These are phyloP conservation scores for Erythrobasidium hasegawianum DNA, from an alignment of 1,284 basidiomycete species.

Conservation along the genomic window DNA sequence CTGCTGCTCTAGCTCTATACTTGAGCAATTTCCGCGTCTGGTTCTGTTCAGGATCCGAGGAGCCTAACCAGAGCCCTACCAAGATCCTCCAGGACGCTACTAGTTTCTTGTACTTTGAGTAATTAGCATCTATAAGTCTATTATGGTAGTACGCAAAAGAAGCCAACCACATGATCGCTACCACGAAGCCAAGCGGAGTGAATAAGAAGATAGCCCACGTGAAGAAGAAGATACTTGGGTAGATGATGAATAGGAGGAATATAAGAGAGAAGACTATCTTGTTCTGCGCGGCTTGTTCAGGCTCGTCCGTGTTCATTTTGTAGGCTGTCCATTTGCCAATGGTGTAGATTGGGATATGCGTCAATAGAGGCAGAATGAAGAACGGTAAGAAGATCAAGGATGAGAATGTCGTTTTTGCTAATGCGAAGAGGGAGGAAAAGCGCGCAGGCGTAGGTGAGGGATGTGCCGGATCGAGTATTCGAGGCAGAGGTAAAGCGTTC, in stretches of 20 bases:
- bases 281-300: constrained; percentile 66
- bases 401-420: constrained; percentile 70
- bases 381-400: constrained; percentile 72
- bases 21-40: constrained; percentile 24
- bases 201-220: constrained; percentile 75
- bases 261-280: constrained; percentile 76
- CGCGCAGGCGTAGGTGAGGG: constrained; percentile 71
- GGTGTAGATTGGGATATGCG: constrained; percentile 77
- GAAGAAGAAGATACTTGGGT: constrained; percentile 74
- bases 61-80: constrained; percentile 72
- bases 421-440: constrained; percentile 68
- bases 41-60: constrained; percentile 6
- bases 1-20: constrained; percentile 14
- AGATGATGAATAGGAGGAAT: constrained; percentile 67
- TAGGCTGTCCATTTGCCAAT: constrained; percentile 54
- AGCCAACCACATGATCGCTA: constrained; percentile 44
- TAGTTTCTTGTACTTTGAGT: constrained; percentile 61
- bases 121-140: constrained; percentile 66
- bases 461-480: constrained; percentile 67
- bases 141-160: constrained; percentile 73
- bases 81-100: constrained; percentile 84
- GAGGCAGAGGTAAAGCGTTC: constrained; percentile 67
- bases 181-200: constrained; percentile 56
- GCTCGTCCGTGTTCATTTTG: constrained; percentile 66
- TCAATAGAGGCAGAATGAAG: constrained; percentile 74